Evolutionary conservation across 352 stramenopile species (phyloP), one percentile per base, ranked within the genome.

Genomic region (Phytophthora brassicae): DNA sequence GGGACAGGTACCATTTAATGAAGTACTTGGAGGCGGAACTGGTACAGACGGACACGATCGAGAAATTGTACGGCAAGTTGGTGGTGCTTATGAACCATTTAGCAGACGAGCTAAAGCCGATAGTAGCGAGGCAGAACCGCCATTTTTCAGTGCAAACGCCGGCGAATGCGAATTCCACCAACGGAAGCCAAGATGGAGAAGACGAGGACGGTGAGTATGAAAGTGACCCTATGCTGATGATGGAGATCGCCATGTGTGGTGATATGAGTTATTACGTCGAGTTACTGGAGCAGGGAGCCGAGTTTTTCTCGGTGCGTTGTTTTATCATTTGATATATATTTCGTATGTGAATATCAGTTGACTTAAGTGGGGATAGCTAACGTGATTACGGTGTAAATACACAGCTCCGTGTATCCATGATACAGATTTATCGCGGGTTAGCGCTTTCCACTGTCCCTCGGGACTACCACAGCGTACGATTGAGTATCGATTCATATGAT

Each of bases 221-320:
- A 23, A 64, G 44, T 6, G 60, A 80, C 45, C 48, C 60, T 4
- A 64, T 64, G 60, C 50, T 67, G 9, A 67, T 78, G 44, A 66
- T 68, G 57, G 75, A 78, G 24, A 55, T 77, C 12, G 55, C 66
- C 8, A 72, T 67, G 60, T 84, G 69, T 28, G 82, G 81, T 11
- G 81, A 92, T 35, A 74, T 92, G 64, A 72, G 77, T 43, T 92
- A 91, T 60, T 94, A 92, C 47, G 68, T 78, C 19, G 78, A 87
- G 48, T 64, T 94, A 33, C 74, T 94, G 0, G 75, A 87, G 45
- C 84, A 94, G 52, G 78, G 77, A 3, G 74, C 84, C 8, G 75
- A 88, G 51, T 94, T 94, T 45, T 92, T 94, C 63, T 81, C 80
- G 58, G 81, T 93, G 44, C 26, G 75, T 78, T 20, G 14, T n/a